Evolutionary conservation across 129 eudicot genomes (phyloP).

Genomic region (Cynara cardunculus): DNA sequence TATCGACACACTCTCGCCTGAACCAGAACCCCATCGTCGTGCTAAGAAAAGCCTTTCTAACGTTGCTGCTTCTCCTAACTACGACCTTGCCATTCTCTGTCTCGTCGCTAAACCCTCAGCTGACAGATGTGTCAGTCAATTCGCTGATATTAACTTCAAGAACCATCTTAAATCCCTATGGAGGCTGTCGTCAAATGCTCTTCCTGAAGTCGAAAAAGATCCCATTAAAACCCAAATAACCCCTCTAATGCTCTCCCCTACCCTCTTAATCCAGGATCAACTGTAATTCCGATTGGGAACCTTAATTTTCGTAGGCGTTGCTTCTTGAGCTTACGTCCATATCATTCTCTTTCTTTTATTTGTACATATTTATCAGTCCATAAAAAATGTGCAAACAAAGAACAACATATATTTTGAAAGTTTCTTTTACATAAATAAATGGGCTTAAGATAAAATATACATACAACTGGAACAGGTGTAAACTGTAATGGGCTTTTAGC

Average conservation of each 20-base stretch:
- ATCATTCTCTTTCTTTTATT: too few relatives aligned
- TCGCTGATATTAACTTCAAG: conserved; percentile 82
- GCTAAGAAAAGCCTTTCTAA: conserved; percentile 66
- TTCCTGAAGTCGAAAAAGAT: conserved; percentile 67
- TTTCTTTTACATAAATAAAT: too few relatives aligned
- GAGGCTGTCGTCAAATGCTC: conserved; percentile 24
- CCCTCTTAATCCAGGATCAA: conserved; percentile 63
- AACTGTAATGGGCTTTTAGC: conserved; percentile 4
- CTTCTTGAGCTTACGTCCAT: conserved; percentile 62
- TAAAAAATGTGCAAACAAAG: too few relatives aligned
- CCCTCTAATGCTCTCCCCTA: conserved; percentile 56
- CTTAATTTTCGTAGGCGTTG: conserved; percentile 76
- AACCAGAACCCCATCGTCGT: conserved; percentile 62
- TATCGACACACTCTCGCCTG: conserved; percentile 63
- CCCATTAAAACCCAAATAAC: conserved; percentile 72
- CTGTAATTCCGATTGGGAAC: conserved; percentile 70
- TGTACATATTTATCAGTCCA: too few relatives aligned
- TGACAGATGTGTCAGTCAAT: conserved; percentile 66
- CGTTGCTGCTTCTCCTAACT: too few relatives aligned
- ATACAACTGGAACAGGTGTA: too few relatives aligned
- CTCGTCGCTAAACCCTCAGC: conserved; percentile 66
- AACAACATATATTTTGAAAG: neutral
- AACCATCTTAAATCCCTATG: conserved; percentile 70
- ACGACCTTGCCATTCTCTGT: conserved; percentile 78
- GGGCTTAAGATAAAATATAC: too few relatives aligned